Conservation (phyloP, 2,329 filamentous ascomycete genomes). For the Colletotrichum godetiae region DNA sequence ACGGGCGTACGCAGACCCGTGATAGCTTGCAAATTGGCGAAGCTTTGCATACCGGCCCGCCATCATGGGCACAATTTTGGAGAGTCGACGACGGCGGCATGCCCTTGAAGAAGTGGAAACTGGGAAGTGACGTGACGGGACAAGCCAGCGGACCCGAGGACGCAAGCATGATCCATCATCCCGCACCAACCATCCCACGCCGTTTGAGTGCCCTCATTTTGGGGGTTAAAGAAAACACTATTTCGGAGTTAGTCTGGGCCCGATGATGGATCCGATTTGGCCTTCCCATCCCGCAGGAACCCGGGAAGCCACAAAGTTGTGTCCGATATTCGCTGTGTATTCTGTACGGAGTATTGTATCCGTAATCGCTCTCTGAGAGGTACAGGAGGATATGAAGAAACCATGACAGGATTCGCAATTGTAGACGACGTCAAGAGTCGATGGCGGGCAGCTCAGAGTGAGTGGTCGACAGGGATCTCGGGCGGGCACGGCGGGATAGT, state of each 20-base stretch:
- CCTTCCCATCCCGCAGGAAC: background rate
- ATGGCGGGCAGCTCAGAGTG: background rate
- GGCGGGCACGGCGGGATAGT: background rate
- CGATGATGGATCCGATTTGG: background rate
- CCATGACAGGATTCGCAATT: background rate
- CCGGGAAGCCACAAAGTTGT: background rate
- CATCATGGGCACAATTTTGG: background rate
- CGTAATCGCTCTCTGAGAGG: background rate
- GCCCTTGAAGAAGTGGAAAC: background rate
- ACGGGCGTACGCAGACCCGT: background rate
- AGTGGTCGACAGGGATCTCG: background rate
- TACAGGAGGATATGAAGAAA: too few species aligned
- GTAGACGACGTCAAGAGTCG: constrained; percentile 8
- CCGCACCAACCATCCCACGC: background rate
- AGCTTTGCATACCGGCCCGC: background rate
- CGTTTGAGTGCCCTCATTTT: background rate
- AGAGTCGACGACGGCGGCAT: background rate
- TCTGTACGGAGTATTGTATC: too few species aligned
- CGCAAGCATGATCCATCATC: constrained; percentile 20
- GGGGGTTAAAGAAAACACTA: background rate
- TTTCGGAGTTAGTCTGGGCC: background rate
- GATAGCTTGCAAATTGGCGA: background rate
- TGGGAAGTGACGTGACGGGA: background rate
- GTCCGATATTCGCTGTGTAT: background rate
- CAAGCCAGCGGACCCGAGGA: background rate